Evolutionary conservation across 2,329 filamentous ascomycete species (phyloP), one percentile per base, ranked within the genome.

Genomic region (Acrodontium crateriforme): DNA sequence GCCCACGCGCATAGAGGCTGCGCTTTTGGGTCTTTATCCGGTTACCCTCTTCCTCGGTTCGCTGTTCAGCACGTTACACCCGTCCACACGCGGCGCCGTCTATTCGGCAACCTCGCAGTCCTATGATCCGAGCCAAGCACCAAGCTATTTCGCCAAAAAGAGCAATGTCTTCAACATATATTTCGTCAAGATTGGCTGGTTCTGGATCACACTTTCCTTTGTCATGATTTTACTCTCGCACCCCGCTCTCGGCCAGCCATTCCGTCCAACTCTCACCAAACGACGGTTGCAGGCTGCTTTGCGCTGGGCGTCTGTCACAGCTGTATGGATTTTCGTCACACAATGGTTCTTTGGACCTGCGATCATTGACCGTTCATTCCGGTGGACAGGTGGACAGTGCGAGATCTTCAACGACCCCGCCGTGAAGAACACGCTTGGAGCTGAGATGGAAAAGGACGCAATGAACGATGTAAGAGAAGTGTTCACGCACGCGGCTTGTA

Each of bases 301-400:
- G 13, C 69, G 89, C 25, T 98, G 83, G 65, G 60, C 40, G 0
- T 57, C 77, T 6, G 70, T 83, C 0, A 95, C 89, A 6, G 46
- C 58, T 2, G 77, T 75, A 56, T 98, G 89, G 89, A 63, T 83
- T 22, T 59, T 83, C 20, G 74, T 89, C 11, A 98, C 89, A 39
- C 89, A 95, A 61, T 95, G 89, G 89, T 95, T 75, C 54, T 94
- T 98, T 46, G 89, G 89, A 0, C 75, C 89, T 2, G 67, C 84
- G 12, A 62, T 98, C 26, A 87, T 95, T 44, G 89, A 98, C 53
- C 76, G 85, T 31, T 73, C 78, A 3, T 98, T 95, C 53, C 65
- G 73, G n/a, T 69, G 82, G 54, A 93, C 83, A 0, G 89, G 89
- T 3, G 89, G 89, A 1, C 70, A 69, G 46, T 98, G 89, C 52